A percentile compares a stretch with the other conserved stretches of the same genome.
phyloP scores from a whole-genome alignment of 169 alveolate genomes.

The Cryptosporidium sp. region DNA sequence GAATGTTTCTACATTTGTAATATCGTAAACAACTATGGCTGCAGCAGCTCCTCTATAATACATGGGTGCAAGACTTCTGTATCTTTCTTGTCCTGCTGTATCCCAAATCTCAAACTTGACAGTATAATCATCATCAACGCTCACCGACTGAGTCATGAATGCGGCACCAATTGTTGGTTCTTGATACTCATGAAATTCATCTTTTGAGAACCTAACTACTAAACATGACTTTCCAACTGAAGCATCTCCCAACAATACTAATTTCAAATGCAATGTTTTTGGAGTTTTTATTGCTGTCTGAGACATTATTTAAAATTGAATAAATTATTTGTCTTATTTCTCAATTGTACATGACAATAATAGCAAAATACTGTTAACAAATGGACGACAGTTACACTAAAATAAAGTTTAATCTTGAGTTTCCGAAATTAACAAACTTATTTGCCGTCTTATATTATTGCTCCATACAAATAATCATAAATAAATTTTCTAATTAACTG shows the following conservation, averaged over 20 bases:
- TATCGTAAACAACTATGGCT: constrained; percentile 92
- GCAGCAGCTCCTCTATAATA: constrained; percentile 93
- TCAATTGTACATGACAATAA: background rate
- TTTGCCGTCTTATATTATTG: background rate
- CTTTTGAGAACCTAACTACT: constrained; percentile 86
- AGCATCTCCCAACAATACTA: constrained; percentile 91
- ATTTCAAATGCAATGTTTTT: constrained; percentile 82
- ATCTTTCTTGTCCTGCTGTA: constrained; percentile 89
- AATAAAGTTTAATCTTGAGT: background rate
- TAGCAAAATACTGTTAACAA: background rate
- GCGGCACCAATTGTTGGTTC: constrained; percentile 95
- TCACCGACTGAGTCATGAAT: constrained; percentile 89
- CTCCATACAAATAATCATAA: background rate
- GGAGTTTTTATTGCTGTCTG: constrained; percentile 60
- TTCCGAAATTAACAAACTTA: background rate
- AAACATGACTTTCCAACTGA: constrained; percentile 93
- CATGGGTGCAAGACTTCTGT: constrained; percentile 89
- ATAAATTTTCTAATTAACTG: background rate
- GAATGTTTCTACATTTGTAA: constrained; percentile 87
- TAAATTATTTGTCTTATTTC: background rate
- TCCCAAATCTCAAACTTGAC: constrained; percentile 91
- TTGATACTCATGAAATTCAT: constrained; percentile 86
- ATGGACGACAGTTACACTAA: background rate
- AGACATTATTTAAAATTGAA: constrained; percentile 35
- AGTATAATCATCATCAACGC: constrained; percentile 78